Evolutionary conservation across 805 yeast genomes (phyloP).

Genomic region (Candida fluviatilis): DNA sequence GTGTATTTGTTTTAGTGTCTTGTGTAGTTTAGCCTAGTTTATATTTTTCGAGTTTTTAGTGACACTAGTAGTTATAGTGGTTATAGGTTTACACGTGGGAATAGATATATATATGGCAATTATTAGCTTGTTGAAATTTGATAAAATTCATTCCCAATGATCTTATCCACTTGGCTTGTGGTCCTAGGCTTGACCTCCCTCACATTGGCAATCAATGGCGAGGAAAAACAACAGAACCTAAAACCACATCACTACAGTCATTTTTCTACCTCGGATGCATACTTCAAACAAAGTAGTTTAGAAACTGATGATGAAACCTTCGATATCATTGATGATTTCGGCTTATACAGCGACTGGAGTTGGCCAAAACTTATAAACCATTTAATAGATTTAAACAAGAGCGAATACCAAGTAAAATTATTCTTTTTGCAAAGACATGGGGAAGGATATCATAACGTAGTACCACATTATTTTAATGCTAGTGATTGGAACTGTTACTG

Average conservation of each 20-base stretch:
- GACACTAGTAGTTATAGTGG: not conserved
- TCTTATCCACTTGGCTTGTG: not conserved
- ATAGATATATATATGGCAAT: not conserved
- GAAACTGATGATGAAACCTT: conserved; percentile 12
- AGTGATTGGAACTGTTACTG: conserved; percentile 25
- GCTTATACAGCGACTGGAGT: conserved; percentile 14
- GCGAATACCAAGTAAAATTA: conserved; percentile 14
- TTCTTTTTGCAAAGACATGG: conserved; percentile 31
- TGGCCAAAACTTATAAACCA: conserved; percentile 20
- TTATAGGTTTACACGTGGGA: not conserved
- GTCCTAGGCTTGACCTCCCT: not conserved
- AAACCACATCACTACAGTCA: no score
- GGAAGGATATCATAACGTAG: conserved; percentile 28
- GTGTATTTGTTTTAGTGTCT: no score
- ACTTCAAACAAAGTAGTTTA: conserved; percentile 9
- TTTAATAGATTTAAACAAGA: conserved; percentile 8
- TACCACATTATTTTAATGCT: conserved; percentile 7
- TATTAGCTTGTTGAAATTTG: not conserved
- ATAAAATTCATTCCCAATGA: not conserved
- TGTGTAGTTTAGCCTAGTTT: no score
- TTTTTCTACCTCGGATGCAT: conserved; percentile 1
- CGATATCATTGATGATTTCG: conserved; percentile 17
- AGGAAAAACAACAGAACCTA: not conserved
- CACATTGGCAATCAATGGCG: not conserved
- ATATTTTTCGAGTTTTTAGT: no score